phyloP scores from a whole-genome alignment of 2,329 filamentous ascomycete species.

The Colletotrichum paranaense region DNA sequence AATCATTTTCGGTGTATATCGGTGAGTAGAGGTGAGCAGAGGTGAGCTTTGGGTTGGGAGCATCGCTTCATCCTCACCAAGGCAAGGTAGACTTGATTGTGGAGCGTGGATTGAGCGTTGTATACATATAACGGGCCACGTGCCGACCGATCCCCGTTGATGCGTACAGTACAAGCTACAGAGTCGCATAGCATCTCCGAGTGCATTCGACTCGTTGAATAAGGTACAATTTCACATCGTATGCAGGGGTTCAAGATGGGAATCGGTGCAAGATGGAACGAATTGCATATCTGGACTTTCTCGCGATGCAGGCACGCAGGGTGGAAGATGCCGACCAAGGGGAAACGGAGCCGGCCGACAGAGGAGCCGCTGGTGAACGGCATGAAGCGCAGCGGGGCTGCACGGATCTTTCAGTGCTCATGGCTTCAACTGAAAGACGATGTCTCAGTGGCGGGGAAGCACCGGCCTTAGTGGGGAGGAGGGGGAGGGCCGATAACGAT shows the following conservation, averaged over 20 bases:
- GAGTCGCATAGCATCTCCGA: background rate
- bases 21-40: background rate
- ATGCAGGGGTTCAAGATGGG: background rate
- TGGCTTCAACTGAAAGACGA: background rate
- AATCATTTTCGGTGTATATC: background rate
- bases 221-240: background rate
- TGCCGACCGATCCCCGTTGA: background rate
- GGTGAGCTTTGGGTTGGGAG: too few species aligned
- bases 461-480: background rate
- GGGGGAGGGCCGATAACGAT: slow-evolving; percentile 27
- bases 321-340: slow-evolving; percentile 29
- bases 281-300: background rate
- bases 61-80: background rate
- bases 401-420: slow-evolving; percentile 1
- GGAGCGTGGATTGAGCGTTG: background rate
- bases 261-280: background rate
- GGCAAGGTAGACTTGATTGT: background rate
- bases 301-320: background rate
- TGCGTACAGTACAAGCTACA: too few species aligned
- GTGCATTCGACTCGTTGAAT: background rate
- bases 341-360: slow-evolving; percentile 33
- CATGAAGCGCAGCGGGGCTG: slow-evolving; percentile 11
- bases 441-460: slow-evolving; percentile 3
- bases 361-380: slow-evolving; percentile 12
- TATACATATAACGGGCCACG: background rate